A percentile compares a stretch with the other conserved stretches of the same genome.
phyloP scores from a whole-genome alignment of 2,329 filamentous ascomycete species.

The Aspergillus pseudonomiae region DNA sequence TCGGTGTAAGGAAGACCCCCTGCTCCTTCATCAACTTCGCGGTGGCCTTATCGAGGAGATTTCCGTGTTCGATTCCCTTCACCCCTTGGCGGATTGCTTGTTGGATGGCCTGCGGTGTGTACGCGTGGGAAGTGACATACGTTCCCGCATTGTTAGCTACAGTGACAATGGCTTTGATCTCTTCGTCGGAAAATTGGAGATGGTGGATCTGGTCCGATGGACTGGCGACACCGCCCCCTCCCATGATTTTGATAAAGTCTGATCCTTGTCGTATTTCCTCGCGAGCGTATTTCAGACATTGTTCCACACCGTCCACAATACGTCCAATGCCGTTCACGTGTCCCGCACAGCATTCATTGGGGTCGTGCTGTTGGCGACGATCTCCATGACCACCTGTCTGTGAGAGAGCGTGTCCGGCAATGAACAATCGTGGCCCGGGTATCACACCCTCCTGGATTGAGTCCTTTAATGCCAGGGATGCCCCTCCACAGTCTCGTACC shows the following conservation, averaged over 20 bases:
- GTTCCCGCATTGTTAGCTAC: constrained; percentile 54
- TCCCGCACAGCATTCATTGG: constrained; percentile 51
- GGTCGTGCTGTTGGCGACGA: constrained; percentile 47
- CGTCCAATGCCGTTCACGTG: constrained; percentile 41
- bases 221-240: constrained; percentile 59
- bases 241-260: constrained; percentile 67
- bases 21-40: constrained; percentile 55
- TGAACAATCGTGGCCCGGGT: constrained; percentile 60
- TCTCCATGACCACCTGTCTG: constrained; percentile 65
- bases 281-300: constrained; percentile 56
- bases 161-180: constrained; percentile 58
- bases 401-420: constrained; percentile 56
- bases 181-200: constrained; percentile 60
- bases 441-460: constrained; percentile 60
- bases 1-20: constrained; percentile 57
- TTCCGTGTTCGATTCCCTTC: constrained; percentile 59
- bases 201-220: constrained; percentile 58
- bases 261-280: constrained; percentile 60
- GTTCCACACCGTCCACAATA: constrained; percentile 58
- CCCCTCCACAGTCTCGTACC: constrained; percentile 62
- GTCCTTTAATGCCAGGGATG: constrained; percentile 54
- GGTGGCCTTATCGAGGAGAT: constrained; percentile 48
- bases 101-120: constrained; percentile 58
- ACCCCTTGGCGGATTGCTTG: constrained; percentile 60
- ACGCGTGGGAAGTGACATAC: constrained; percentile 62